A percentile compares a stretch with the other conserved stretches of the same genome.
Conservation (phyloP, 495 filamentous ascomycete genomes). For the Aspergillus baeticus region DNA sequence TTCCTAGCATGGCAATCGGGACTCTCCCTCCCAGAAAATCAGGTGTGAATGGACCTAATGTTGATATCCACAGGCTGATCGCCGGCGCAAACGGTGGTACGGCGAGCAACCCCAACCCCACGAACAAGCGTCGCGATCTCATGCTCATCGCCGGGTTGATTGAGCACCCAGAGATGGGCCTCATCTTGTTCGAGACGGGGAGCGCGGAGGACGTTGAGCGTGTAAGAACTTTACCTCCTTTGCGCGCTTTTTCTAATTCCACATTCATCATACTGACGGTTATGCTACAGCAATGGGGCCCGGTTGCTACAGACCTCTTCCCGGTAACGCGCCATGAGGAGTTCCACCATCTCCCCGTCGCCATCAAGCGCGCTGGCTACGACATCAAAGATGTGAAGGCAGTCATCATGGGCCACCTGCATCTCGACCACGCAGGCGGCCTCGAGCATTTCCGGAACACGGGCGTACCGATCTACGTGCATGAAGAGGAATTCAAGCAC, state of each 20-base stretch:
- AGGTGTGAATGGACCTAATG: not conserved
- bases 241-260: too few relatives aligned
- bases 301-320: slow-evolving; percentile 45
- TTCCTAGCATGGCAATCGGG: too few relatives aligned
- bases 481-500: slow-evolving; percentile 50
- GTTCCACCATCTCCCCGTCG: slow-evolving; percentile 40
- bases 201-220: slow-evolving; percentile 45
- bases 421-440: slow-evolving; percentile 55
- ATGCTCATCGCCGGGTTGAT: slow-evolving; percentile 45
- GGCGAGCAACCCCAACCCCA: slow-evolving; percentile 24
- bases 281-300: slow-evolving; percentile 30
- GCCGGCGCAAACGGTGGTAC: slow-evolving; percentile 27
- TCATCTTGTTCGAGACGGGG: slow-evolving; percentile 55
- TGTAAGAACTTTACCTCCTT: slow-evolving; percentile 19
- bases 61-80: slow-evolving; percentile 22
- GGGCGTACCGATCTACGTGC: slow-evolving; percentile 51
- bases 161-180: slow-evolving; percentile 48
- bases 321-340: slow-evolving; percentile 39
- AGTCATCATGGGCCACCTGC: slow-evolving; percentile 54
- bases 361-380: slow-evolving; percentile 46
- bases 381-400: slow-evolving; percentile 52
- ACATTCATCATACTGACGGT: too few relatives aligned
- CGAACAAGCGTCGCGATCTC: slow-evolving; percentile 41
- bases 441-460: slow-evolving; percentile 49
- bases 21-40: too few relatives aligned